phyloP scores from a whole-genome alignment of 169 alveolate genomes.

The Plasmodium reichenowi region DNA sequence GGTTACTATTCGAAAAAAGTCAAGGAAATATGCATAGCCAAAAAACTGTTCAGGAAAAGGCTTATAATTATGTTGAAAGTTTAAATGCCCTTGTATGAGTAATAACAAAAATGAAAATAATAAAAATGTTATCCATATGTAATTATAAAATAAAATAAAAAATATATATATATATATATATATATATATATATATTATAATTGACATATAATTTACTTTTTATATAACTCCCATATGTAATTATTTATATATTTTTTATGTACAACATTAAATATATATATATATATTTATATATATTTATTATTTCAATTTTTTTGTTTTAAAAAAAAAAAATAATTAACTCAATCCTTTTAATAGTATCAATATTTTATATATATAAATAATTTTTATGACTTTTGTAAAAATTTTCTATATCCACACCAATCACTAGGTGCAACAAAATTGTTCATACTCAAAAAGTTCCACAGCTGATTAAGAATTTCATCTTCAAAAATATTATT shows the following conservation, averaged over 20 bases:
- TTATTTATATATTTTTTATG: background rate
- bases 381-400: conserved; percentile 83
- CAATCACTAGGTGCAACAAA: conserved; percentile 89
- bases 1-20: conserved; percentile 88
- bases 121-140: too few species aligned
- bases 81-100: conserved; percentile 40
- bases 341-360: too few species aligned
- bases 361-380: background rate
- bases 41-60: conserved; percentile 87
- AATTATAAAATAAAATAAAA: too few species aligned
- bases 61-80: conserved; percentile 85
- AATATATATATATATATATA: background rate
- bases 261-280: background rate
- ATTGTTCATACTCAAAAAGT: conserved; percentile 83
- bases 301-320: conserved; percentile 5
- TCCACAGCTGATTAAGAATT: conserved; percentile 79
- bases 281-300: background rate
- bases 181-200: background rate
- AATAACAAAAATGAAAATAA: too few species aligned
- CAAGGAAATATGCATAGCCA: conserved; percentile 84
- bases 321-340: background rate
- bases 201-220: background rate
- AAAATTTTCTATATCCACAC: conserved; percentile 91
- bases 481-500: conserved; percentile 87
- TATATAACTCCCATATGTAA: background rate